Evolutionary conservation across 176 grass and related monocot species (phyloP).

Genomic region (Triticum turgidum): DNA sequence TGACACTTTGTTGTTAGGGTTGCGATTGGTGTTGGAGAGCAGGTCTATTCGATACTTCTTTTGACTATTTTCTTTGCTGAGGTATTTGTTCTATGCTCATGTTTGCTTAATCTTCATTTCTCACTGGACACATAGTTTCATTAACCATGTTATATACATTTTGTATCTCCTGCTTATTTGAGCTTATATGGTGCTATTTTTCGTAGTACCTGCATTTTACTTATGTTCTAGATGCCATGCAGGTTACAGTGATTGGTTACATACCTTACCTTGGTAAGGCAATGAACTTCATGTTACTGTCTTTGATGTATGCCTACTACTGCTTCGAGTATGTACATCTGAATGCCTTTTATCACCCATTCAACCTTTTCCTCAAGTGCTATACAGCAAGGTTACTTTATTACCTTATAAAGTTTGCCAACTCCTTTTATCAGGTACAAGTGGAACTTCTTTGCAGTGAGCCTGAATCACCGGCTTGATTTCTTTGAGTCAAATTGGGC

Average conservation of each 20-base stretch:
- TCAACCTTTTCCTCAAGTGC: not conserved
- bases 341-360: slow-evolving; percentile 7
- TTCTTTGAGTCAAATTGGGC: slow-evolving; percentile 98
- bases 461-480: slow-evolving; percentile 76
- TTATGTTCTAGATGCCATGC: slow-evolving; percentile 31
- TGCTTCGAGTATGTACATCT: slow-evolving; percentile 83
- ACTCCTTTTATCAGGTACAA: slow-evolving; percentile 73
- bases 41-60: slow-evolving; percentile 83
- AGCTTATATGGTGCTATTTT: slow-evolving; percentile 7
- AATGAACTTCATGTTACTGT: slow-evolving; percentile 81
- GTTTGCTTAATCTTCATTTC: not conserved
- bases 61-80: slow-evolving; percentile 93
- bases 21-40: slow-evolving; percentile 83
- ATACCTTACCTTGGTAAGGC: slow-evolving; percentile 85
- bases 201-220: not conserved
- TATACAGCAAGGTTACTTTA: slow-evolving; percentile 3
- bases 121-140: slow-evolving; percentile 17
- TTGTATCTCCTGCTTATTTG: not conserved
- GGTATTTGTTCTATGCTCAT: slow-evolving; percentile 55
- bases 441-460: slow-evolving; percentile 89
- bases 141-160: not conserved
- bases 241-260: slow-evolving; percentile 79
- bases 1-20: slow-evolving; percentile 56
- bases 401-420: slow-evolving; percentile 15
- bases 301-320: slow-evolving; percentile 98